Evolutionary conservation across 805 yeast genomes (phyloP).

Genomic region (Candida sakaeoensis): DNA sequence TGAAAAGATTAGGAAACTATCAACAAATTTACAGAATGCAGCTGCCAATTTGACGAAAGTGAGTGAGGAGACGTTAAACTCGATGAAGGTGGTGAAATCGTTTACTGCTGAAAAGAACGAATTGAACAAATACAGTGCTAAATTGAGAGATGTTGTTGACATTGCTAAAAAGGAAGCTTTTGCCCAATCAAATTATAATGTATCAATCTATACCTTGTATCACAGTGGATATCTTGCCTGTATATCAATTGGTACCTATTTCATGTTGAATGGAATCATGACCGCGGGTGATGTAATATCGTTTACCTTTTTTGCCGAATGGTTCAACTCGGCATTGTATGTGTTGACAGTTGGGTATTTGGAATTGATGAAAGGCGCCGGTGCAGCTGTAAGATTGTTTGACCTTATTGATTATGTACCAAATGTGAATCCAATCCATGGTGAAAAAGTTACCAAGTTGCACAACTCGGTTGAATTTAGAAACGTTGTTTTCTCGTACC

Average conservation of each 20-base stretch:
- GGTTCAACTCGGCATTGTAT: constrained; percentile 42
- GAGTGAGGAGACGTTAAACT: constrained; percentile 41
- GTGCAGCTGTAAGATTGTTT: constrained; percentile 43
- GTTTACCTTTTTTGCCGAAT: constrained; percentile 43
- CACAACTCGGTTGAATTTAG: constrained; percentile 35
- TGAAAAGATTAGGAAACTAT: constrained; percentile 37
- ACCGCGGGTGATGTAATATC: constrained; percentile 47
- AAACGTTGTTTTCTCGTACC: constrained; percentile 40
- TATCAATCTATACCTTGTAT: constrained; percentile 39
- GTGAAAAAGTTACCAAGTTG: constrained; percentile 18
- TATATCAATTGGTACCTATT: constrained; percentile 40
- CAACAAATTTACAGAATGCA: constrained; percentile 41
- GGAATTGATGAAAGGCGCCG: constrained; percentile 47
- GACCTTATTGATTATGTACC: constrained; percentile 37
- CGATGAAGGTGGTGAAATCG: constrained; percentile 41
- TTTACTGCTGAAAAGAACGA: constrained; percentile 43
- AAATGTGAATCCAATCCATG: constrained; percentile 34
- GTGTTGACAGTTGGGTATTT: constrained; percentile 43
- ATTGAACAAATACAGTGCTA: constrained; percentile 34
- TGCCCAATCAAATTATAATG: constrained; percentile 43
- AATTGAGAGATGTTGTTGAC: constrained; percentile 36
- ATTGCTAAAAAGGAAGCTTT: constrained; percentile 43
- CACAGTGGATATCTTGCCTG: constrained; percentile 42
- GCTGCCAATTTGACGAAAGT: constrained; percentile 43
- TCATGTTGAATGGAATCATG: constrained; percentile 40